Conservation (phyloP, 768 basidiomycete genomes). For the Rickenella mellea region DNA sequence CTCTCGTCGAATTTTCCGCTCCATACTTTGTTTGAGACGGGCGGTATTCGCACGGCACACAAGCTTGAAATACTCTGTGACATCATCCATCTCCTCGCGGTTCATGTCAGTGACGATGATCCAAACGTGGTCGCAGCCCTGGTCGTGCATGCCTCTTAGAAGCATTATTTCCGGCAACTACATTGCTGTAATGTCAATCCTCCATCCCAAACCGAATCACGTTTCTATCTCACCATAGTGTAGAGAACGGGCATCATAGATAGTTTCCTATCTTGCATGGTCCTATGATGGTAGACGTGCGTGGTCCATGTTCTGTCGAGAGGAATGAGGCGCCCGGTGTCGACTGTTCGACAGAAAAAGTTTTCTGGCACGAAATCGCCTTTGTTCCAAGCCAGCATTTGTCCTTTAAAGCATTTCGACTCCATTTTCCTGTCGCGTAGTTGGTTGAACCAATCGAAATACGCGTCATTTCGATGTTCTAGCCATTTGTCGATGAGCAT, state of each 20-base stretch:
- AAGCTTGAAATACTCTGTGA: conserved; percentile 70
- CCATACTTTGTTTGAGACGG: conserved; percentile 57
- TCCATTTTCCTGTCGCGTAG: conserved; percentile 55
- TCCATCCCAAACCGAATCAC: not conserved
- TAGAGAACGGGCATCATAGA: conserved; percentile 77
- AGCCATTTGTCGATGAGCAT: conserved; percentile 81
- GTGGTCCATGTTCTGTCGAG: conserved; percentile 78
- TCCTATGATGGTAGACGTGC: conserved; percentile 69
- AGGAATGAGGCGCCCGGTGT: conserved; percentile 69
- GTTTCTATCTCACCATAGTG: conserved; percentile 51
- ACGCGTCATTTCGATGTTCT: conserved; percentile 66
- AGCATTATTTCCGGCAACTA: conserved; percentile 76
- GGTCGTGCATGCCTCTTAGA: conserved; percentile 72
- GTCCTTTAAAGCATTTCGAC: conserved; percentile 42
- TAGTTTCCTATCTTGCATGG: conserved; percentile 62
- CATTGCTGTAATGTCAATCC: not conserved
- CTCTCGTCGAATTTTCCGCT: conserved; percentile 58
- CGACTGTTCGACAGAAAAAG: conserved; percentile 70
- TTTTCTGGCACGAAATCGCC: conserved; percentile 74
- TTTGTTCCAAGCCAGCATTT: conserved; percentile 44
- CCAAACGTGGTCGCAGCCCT: conserved; percentile 68
- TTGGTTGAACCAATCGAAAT: conserved; percentile 68
- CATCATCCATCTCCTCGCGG: conserved; percentile 73
- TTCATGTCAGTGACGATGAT: conserved; percentile 76
- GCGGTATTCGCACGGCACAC: conserved; percentile 59